Evolutionary conservation across 2,329 filamentous ascomycete species (phyloP).

Genomic region (Ophiocordyceps camponoti-floridani): DNA sequence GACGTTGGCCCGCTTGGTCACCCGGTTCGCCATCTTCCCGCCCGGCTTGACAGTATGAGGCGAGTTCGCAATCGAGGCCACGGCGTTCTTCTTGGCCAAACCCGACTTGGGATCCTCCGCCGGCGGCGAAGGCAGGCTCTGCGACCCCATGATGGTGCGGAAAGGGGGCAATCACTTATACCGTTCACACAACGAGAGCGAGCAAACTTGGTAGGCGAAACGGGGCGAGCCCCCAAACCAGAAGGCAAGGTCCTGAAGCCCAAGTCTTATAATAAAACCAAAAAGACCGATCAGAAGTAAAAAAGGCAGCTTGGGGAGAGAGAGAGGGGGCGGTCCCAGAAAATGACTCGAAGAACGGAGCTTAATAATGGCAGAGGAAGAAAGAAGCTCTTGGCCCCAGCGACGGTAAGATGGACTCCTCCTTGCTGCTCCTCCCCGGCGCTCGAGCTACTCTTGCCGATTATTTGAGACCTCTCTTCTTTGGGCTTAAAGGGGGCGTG

Average conservation of each 20-base stretch:
- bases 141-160: conserved; percentile 21
- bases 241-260: not conserved
- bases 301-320: not conserved
- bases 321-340: not conserved
- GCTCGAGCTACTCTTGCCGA: not conserved
- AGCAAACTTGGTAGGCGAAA: not conserved
- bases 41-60: conserved; percentile 18
- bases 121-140: conserved; percentile 32
- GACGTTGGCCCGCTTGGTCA: conserved; percentile 27
- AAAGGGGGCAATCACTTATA: not conserved
- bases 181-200: not conserved
- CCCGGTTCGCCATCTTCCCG: conserved; percentile 30
- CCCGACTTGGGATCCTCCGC: conserved; percentile 25
- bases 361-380: conserved; percentile 1
- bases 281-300: not conserved
- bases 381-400: not conserved
- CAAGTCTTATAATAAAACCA: not conserved
- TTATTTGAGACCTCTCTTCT: not conserved
- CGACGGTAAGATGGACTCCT: too few relatives aligned
- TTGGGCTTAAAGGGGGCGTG: not conserved
- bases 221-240: not conserved
- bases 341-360: conserved; percentile 1
- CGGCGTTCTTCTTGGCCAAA: conserved; percentile 17
- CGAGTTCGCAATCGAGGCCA: conserved; percentile 7
- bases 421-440: too few relatives aligned